Percentiles rank a stretch among this genome's conserved stretches.
Conservation (phyloP, 1,284 basidiomycete species). For the Pterula multifida region DNA sequence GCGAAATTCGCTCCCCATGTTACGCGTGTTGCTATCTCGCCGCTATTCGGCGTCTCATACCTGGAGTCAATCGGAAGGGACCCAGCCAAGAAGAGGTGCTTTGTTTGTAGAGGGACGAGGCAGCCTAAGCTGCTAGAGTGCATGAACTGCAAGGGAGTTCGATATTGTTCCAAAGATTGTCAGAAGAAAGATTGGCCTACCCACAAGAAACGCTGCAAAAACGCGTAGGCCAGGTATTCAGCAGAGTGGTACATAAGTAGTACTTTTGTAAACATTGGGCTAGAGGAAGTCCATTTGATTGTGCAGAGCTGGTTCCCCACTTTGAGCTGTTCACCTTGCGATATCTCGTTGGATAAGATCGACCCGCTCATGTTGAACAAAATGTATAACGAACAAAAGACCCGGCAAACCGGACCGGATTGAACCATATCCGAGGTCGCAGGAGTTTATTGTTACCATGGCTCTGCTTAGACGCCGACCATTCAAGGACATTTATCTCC, state of each 20-base stretch:
- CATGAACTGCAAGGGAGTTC: conserved; percentile 13
- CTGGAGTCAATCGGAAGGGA: conserved; percentile 18
- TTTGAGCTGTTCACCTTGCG: no score
- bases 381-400: no score
- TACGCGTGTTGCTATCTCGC: conserved; percentile 21
- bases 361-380: no score
- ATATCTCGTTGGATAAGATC: no score
- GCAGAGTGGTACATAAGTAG: no score
- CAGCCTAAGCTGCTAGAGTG: conserved; percentile 14
- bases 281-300: no score
- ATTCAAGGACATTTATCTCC: conserved; percentile 26
- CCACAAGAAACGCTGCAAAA: background rate
- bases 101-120: conserved; percentile 15
- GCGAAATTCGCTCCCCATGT: conserved; percentile 17
- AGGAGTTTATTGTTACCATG: no score
- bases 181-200: conserved; percentile 3
- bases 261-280: no score
- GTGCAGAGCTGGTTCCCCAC: no score
- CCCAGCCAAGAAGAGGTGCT: conserved; percentile 14
- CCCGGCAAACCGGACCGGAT: no score
- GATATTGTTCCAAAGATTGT: conserved; percentile 13
- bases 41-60: conserved; percentile 25
- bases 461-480: conserved; percentile 25
- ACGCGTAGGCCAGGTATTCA: no score
- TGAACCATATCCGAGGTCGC: no score